Base-by-base conservation (phyloP, 257 asterid genomes). In the Nicotiana noctiflora region DNA sequence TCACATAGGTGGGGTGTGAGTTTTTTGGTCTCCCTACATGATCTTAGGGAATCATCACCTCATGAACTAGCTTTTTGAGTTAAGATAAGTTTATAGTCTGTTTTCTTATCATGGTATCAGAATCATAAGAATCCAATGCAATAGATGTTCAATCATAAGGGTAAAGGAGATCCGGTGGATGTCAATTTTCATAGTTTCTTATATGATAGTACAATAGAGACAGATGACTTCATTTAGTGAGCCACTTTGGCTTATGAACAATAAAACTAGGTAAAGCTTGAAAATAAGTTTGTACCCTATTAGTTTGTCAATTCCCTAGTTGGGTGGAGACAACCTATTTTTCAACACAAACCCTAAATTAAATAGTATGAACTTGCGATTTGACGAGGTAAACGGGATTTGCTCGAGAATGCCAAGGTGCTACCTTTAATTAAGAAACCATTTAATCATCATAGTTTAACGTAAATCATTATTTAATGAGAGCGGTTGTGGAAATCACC, bases 21-120 rank as follows among this genome's bases (percentile, higher is more conserved):
- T 34, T 34, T 6, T 1, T 34, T 34, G 40, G 2, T 34, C 8
- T 5, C 2, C 40, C 6, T 34, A 6, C 6, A 6, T 34, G 8
- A 1, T 34, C 2, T 6, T 34, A 8, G 8, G 1, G 8, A 34
- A 34, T 34, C 2, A 1, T 6, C 8, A 34, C 40, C 8, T 34
- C 40, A 34, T 34, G 8, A 34, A 0, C 40, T 34, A 34, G 8
- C 8, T 34, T 34, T 34, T 6, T 34, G 8, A 34, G 8, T 34
- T 34, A 0, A 34, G 2, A 0, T 34, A 34, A 2, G 2, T 34
- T 2, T 34, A 34, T 6, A 8, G 8, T 34, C 0, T 2, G 0
- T 34, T 34, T 34, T 34, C 40, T 34, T 34, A 34, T 34, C 2
- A 34, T 34, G 40, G 2, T 34, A 34, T 6, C 8, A 34, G 40